Base-by-base conservation (phyloP, 345 rosid genomes). In the Gossypioides kirkii region DNA sequence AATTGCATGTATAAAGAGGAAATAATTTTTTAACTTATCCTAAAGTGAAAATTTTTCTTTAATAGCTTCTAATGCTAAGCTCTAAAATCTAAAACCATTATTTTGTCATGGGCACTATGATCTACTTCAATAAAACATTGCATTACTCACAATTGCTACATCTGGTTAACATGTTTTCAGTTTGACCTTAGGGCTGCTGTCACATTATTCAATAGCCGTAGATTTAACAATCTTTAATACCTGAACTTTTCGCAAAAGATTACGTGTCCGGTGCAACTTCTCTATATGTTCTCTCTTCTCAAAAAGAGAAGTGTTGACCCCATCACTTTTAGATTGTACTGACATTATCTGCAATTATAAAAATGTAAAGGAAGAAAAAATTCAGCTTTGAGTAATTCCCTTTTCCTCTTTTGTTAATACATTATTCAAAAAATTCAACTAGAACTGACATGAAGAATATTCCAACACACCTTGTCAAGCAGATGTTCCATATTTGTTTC, bases 181-280 rank as follows among this genome's bases (percentile, higher is more conserved):
- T 47, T 25, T 23, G 8, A 67, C 26, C 55, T 56, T 23, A 20
- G 8, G 23, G 42, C 56, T 45, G 32, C 10, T 16, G 8, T 46
- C 22, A 58, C 22, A 72, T 32, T 49, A 47, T n/a, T 38, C 45
- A 26, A 38, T 36, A 49, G 3, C n/a, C 25, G 1, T 45, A 72
- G 41, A 58, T 59, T 47, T 12, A 46, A 6, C 11, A 42, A 25
- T 45, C 47, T 68, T 55, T 61, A 55, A 74, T 75, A 91, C 99
- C 99, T 95, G 99, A 81, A 95, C 97, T 93, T 95, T 95, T 69
- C 92, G 93, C 74, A 95, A 94, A 78, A 95, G 97, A 83, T 91
- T 93, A 7, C 96, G 94, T 17, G 96, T 93, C 61, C 96, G 94
- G 80, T 95, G 96, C 73, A 95, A 79, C 82, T 95, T 95, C 89